phyloP scores from a whole-genome alignment of 768 basidiomycete species.

The Lactifluus echinatus region DNA sequence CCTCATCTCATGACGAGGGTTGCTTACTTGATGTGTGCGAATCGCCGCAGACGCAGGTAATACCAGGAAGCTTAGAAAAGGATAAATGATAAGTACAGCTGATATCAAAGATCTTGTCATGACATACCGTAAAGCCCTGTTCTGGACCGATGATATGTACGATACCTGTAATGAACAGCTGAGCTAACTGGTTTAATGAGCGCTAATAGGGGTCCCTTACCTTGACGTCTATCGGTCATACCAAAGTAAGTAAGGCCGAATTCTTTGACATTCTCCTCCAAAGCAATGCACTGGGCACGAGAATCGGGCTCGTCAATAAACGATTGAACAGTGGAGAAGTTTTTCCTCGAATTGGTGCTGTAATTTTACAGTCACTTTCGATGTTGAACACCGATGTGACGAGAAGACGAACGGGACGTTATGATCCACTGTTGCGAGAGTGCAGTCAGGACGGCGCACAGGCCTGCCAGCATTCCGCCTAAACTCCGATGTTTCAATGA shows the following conservation, averaged over 20 bases:
- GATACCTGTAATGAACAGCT: conserved; percentile 29
- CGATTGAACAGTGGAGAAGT: conserved; percentile 37
- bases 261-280: conserved; percentile 58
- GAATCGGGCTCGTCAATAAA: conserved; percentile 54
- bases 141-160: conserved; percentile 61
- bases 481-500: neutral
- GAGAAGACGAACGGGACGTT: conserved; percentile 36
- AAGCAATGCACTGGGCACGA: conserved; percentile 45
- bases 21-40: conserved; percentile 53
- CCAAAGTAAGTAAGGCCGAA: conserved; percentile 62
- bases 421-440: conserved; percentile 55
- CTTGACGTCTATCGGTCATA: conserved; percentile 57
- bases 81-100: neutral
- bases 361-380: neutral
- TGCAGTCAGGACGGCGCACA: conserved; percentile 58
- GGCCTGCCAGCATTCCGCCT: conserved; percentile 43
- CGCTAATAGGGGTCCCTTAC: conserved; percentile 25
- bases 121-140: conserved; percentile 48
- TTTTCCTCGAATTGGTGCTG: conserved; percentile 43
- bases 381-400: neutral
- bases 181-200: neutral
- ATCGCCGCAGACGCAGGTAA: conserved; percentile 52
- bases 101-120: neutral
- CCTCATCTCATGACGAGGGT: neutral
- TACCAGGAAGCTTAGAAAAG: conserved; percentile 32